Evolutionary conservation across 2,329 filamentous ascomycete genomes (phyloP).

Genomic region (Penicillium sp.): DNA sequence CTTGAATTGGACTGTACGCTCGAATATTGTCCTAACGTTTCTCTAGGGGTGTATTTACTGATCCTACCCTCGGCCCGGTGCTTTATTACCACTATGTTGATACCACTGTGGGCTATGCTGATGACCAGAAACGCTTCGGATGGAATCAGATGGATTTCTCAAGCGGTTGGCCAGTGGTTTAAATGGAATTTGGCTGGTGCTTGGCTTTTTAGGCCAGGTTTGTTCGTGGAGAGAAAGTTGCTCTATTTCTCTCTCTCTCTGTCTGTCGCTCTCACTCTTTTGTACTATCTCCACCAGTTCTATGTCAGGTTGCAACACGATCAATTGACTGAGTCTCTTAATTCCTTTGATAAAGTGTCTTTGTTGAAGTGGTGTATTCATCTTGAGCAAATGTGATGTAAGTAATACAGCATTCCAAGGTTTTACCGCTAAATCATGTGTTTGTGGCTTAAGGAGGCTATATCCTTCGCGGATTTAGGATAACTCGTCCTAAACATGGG

Average conservation of each 20-base stretch:
- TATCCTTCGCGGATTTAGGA: too few species aligned
- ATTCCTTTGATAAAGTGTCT: too few species aligned
- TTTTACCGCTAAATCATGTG: too few species aligned
- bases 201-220: background rate
- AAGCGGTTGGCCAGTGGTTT: conserved; percentile 47
- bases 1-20: background rate
- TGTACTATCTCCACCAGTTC: too few species aligned
- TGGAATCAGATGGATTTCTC: conserved; percentile 47
- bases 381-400: too few species aligned
- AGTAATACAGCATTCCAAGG: too few species aligned
- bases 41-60: conserved; percentile 30
- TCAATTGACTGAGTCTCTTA: too few species aligned
- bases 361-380: too few species aligned
- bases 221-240: too few species aligned
- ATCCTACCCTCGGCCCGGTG: conserved; percentile 48
- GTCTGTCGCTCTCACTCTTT: too few species aligned
- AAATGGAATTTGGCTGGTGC: background rate
- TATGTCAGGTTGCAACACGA: background rate
- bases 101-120: conserved; percentile 52
- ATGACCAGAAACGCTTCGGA: conserved; percentile 48
- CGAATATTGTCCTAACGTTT: conserved; percentile 1
- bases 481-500: too few species aligned
- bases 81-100: conserved; percentile 64
- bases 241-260: background rate
- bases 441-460: too few species aligned